phyloP scores from a whole-genome alignment of 805 yeast genomes.

The Brettanomyces naardenensis region DNA sequence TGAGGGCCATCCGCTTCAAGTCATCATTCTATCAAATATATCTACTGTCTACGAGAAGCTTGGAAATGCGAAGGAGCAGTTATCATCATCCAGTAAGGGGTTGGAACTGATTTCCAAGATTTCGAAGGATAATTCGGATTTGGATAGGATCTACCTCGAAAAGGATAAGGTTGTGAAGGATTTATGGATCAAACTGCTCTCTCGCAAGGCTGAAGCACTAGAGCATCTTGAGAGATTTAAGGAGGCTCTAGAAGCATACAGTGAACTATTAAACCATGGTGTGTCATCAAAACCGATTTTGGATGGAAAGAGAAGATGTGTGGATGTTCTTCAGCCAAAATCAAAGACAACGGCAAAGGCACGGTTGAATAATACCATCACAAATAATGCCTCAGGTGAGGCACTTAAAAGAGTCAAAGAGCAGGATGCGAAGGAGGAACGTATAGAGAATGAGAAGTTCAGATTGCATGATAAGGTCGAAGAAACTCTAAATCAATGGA shows the following conservation, averaged over 20 bases:
- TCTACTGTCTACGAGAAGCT: slow-evolving; percentile 57
- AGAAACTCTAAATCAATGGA: slow-evolving; percentile 52
- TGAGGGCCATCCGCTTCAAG: slow-evolving; percentile 49
- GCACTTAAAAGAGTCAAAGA: slow-evolving; percentile 46
- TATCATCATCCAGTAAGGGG: slow-evolving; percentile 40
- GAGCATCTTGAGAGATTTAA: slow-evolving; percentile 70
- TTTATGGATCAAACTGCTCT: slow-evolving; percentile 65
- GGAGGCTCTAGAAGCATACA: slow-evolving; percentile 57
- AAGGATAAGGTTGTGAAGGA: slow-evolving; percentile 49
- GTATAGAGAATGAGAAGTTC: slow-evolving; percentile 50
- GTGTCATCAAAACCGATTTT: slow-evolving; percentile 52
- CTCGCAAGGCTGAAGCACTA: slow-evolving; percentile 72
- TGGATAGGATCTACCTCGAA: slow-evolving; percentile 29
- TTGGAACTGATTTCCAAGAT: slow-evolving; percentile 28
- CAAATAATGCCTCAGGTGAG: slow-evolving; percentile 19
- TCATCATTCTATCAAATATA: slow-evolving; percentile 69
- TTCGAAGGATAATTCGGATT: slow-evolving; percentile 12
- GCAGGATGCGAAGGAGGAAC: slow-evolving; percentile 36
- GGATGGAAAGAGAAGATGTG: slow-evolving; percentile 81
- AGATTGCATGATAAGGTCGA: slow-evolving; percentile 58
- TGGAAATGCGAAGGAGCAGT: slow-evolving; percentile 59
- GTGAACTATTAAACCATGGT: slow-evolving; percentile 58
- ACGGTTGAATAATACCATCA: slow-evolving; percentile 1
- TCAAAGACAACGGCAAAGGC: slow-evolving; percentile 24
- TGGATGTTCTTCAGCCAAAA: slow-evolving; percentile 52